Evolutionary conservation across 495 filamentous ascomycete genomes (phyloP).

Genomic region (Friedmanniomyces endolithicus): DNA sequence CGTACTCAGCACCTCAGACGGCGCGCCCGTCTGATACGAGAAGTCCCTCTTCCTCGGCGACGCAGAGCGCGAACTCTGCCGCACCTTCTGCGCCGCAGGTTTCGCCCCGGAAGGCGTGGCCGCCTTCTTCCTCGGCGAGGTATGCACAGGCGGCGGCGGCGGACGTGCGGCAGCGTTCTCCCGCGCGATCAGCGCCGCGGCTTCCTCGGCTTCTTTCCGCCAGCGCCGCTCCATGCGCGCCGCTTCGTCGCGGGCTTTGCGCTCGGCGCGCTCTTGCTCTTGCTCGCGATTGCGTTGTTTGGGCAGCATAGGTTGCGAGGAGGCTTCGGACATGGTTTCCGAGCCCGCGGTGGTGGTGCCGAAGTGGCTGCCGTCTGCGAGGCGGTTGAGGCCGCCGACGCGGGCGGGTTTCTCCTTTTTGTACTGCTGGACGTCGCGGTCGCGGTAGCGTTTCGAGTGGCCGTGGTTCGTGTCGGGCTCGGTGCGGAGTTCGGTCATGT

Average conservation of each 20-base stretch:
- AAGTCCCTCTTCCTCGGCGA: conserved; percentile 18
- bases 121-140: conserved; percentile 4
- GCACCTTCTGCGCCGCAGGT: conserved; percentile 3
- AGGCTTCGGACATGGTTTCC: conserved; percentile 37
- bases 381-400: conserved; percentile 73
- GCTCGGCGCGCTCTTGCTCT: conserved; percentile 14
- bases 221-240: conserved; percentile 20
- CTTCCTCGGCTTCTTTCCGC: conserved; percentile 22
- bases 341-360: conserved; percentile 47
- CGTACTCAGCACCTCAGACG: conserved; percentile 17
- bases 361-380: conserved; percentile 59
- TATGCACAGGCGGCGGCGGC: conserved; percentile 6
- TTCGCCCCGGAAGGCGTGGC: conserved; percentile 9
- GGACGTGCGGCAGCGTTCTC: conserved; percentile 12
- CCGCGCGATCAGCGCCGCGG: conserved; percentile 17
- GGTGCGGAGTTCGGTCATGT: conserved; percentile 19
- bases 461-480: conserved; percentile 4
- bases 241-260: conserved; percentile 17
- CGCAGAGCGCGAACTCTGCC: conserved; percentile 3
- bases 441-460: conserved; percentile 31
- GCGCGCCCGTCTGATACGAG: conserved; percentile 5
- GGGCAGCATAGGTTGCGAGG: conserved; percentile 15
- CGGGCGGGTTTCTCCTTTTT: conserved; percentile 70
- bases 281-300: conserved; percentile 3
- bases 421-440: conserved; percentile 67